Conservation (phyloP, 345 rosid genomes). For the Gossypium sturtianum region DNA sequence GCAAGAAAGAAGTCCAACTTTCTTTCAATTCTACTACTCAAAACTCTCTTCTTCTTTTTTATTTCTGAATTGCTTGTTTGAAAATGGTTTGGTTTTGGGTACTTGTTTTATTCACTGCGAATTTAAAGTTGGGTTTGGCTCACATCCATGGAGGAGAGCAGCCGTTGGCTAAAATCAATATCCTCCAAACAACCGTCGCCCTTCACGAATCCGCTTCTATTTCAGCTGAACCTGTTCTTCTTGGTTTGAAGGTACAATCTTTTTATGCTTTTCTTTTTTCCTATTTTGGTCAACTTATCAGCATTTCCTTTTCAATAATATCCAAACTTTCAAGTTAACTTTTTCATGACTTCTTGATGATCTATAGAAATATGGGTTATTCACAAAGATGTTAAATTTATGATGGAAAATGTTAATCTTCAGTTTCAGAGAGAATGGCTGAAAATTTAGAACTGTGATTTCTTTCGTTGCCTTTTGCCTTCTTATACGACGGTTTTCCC, state of each 20-base stretch:
- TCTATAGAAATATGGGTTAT: not conserved
- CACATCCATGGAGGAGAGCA: constrained; percentile 47
- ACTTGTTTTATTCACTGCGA: not conserved
- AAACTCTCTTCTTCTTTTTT: not conserved
- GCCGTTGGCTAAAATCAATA: constrained; percentile 57
- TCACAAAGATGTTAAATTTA: not conserved
- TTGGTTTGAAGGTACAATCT: constrained; percentile 45
- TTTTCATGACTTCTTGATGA: not conserved
- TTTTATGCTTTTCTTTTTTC: not conserved
- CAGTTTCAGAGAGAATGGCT: not conserved
- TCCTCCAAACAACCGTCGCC: constrained; percentile 39
- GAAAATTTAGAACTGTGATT: no score
- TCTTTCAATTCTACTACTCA: not conserved
- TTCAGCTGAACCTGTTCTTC: constrained; percentile 43
- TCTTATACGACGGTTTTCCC: no score
- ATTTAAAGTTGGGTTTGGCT: constrained; percentile 18
- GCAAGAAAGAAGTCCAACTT: not conserved
- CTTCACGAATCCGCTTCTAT: constrained; percentile 36
- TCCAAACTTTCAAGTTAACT: not conserved
- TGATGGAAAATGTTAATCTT: not conserved
- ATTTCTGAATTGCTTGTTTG: not conserved
- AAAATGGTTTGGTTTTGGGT: not conserved
- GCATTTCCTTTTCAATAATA: not conserved
- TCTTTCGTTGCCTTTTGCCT: no score
- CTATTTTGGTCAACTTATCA: not conserved